These are phyloP conservation scores for Lasiodiplodia sp. DNA, from an alignment of 2,329 filamentous ascomycete species.

Conservation along the genomic window DNA sequence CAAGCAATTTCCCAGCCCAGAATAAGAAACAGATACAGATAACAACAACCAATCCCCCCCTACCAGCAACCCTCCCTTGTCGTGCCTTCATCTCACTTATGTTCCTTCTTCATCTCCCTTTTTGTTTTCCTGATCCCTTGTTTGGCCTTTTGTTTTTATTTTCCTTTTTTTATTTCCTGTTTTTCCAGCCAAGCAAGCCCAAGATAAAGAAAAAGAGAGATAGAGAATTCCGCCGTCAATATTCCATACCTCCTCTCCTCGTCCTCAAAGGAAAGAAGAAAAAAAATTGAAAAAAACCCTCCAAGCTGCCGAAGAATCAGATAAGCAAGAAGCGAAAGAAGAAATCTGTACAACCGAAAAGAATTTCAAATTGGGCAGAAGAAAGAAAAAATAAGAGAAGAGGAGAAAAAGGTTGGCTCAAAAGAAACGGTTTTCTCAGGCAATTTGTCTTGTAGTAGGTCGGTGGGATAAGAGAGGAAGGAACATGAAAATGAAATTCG, in stretches of 20 bases:
- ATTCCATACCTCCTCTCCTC: not conserved
- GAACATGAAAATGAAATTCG: not conserved
- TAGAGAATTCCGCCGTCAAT: not conserved
- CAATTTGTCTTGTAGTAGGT: slow-evolving; percentile 17
- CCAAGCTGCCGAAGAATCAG: not conserved
- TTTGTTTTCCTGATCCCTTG: no score
- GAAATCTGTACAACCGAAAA: slow-evolving; percentile 9
- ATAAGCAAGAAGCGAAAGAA: not conserved
- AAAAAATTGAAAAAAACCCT: not conserved
- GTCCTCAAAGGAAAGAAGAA: not conserved
- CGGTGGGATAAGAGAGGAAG: not conserved
- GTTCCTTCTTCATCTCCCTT: no score
- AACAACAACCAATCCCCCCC: no score
- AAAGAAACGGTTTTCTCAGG: slow-evolving; percentile 8
- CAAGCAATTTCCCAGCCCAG: no score
- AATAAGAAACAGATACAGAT: no score
- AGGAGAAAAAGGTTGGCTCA: not conserved
- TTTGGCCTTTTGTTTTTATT: not conserved
- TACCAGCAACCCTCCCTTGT: no score
- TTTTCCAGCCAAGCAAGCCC: not conserved
- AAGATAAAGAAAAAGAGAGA: not conserved
- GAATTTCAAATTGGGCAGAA: slow-evolving; percentile 5
- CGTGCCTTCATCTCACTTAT: no score
- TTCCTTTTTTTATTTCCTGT: not conserved
- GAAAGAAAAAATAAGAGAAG: not conserved